phyloP scores from a whole-genome alignment of 2,329 filamentous ascomycete species.

The Paraphaeosphaeria minitans region DNA sequence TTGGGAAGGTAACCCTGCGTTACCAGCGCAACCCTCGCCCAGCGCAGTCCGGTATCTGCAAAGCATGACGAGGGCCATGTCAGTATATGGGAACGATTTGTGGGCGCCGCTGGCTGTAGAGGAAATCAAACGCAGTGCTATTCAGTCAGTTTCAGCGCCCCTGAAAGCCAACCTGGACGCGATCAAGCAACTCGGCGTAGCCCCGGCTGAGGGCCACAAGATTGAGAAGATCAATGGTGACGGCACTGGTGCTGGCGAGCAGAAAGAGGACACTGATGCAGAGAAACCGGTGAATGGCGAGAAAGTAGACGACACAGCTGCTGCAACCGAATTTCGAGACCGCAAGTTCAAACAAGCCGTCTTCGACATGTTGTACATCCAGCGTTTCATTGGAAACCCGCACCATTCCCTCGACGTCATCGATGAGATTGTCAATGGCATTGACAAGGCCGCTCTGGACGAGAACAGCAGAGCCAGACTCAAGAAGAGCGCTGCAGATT shows the following conservation, averaged over 20 bases:
- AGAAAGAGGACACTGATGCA: constrained; percentile 12
- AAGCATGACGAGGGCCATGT: constrained; percentile 70
- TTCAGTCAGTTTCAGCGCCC: constrained; percentile 54
- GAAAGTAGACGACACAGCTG: neutral
- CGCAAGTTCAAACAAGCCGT: constrained; percentile 46
- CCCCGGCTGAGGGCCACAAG: neutral
- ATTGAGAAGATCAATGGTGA: neutral
- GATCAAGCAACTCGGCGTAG: constrained; percentile 9
- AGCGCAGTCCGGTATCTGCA: constrained; percentile 74
- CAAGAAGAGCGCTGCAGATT: constrained; percentile 69
- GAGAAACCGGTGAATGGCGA: neutral
- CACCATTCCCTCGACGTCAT: constrained; percentile 7
- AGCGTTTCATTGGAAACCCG: constrained; percentile 31
- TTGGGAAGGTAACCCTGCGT: constrained; percentile 78
- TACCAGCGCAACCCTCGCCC: constrained; percentile 81
- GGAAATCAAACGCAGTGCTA: constrained; percentile 65
- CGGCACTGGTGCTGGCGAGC: neutral
- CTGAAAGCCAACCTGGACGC: constrained; percentile 43
- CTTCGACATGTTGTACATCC: constrained; percentile 54
- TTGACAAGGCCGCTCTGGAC: constrained; percentile 56
- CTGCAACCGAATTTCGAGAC: constrained; percentile 20
- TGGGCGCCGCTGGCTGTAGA: constrained; percentile 75
- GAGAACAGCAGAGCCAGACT: constrained; percentile 59
- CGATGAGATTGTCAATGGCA: constrained; percentile 53
- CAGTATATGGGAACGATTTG: constrained; percentile 72